phyloP scores from a whole-genome alignment of 23 red algal genomes.

The Porphyridium purpureum region DNA sequence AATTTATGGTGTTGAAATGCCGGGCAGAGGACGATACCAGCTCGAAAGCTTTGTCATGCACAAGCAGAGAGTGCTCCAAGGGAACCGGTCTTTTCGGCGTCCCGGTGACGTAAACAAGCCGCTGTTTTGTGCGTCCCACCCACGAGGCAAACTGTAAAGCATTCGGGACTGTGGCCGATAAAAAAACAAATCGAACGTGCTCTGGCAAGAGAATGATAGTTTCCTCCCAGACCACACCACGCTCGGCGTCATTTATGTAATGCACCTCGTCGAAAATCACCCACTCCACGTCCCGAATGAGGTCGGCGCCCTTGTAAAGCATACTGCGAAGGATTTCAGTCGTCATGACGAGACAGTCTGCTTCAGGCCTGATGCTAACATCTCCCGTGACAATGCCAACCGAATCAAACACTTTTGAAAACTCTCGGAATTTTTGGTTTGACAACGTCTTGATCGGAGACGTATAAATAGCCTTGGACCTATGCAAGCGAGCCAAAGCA shows the following conservation, averaged over 20 bases:
- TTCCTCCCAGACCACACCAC: conserved; percentile 98
- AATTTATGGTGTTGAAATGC: background rate
- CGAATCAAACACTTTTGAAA: conserved; percentile 64
- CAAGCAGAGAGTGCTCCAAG: conserved; percentile 65
- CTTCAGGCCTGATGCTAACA: conserved; percentile 75
- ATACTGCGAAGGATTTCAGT: conserved; percentile 94
- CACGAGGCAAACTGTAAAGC: conserved; percentile 94
- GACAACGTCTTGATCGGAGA: conserved; percentile 94
- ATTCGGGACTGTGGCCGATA: conserved; percentile 94
- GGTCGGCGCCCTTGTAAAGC: conserved; percentile 85
- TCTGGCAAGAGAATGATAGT: conserved; percentile 90
- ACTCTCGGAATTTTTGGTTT: conserved; percentile 98
- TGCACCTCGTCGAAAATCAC: conserved; percentile 99
- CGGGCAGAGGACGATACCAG: too few relatives aligned
- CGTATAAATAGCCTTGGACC: conserved; percentile 88
- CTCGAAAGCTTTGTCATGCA: too few relatives aligned
- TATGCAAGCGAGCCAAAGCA: conserved; percentile 47
- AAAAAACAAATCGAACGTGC: conserved; percentile 87
- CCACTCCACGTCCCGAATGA: conserved; percentile 95
- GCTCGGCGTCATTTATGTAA: conserved; percentile 76
- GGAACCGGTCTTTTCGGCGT: conserved; percentile 70
- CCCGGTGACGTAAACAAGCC: conserved; percentile 34
- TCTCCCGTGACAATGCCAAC: conserved; percentile 98
- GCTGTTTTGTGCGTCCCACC: conserved; percentile 54
- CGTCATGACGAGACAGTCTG: conserved; percentile 96